A percentile compares a stretch with the other conserved stretches of the same genome.
These are phyloP conservation scores for Amesomyces nigricolor DNA, from an alignment of 2,329 filamentous ascomycete genomes.

Conservation along the genomic window DNA sequence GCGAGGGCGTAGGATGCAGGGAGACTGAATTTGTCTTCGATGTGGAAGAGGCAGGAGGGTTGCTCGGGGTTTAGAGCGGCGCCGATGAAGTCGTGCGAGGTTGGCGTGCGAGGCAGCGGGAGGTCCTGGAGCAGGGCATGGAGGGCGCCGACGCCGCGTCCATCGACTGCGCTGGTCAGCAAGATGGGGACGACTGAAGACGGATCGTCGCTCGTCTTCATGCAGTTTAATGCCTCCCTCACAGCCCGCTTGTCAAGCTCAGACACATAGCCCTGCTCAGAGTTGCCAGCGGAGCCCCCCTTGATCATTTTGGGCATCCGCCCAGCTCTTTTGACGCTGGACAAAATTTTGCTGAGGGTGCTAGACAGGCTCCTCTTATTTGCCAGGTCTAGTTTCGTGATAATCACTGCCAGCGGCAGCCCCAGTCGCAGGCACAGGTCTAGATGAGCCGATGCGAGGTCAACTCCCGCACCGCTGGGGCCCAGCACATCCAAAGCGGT, in stretches of 20 bases:
- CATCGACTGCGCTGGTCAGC: conserved; percentile 80
- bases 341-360: conserved; percentile 67
- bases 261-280: conserved; percentile 54
- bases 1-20: conserved; percentile 55
- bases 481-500: conserved; percentile 48
- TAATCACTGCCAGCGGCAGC: conserved; percentile 70
- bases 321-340: conserved; percentile 68
- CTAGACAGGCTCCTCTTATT: conserved; percentile 64
- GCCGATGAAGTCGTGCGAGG: conserved; percentile 50
- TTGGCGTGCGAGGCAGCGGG: conserved; percentile 58
- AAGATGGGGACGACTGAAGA: conserved; percentile 69
- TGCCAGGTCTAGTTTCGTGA: conserved; percentile 88
- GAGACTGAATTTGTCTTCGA: conserved; percentile 84
- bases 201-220: conserved; percentile 40
- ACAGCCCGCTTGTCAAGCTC: conserved; percentile 53
- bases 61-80: conserved; percentile 53
- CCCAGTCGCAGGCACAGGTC: conserved; percentile 77
- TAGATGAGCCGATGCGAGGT: conserved; percentile 73
- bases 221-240: conserved; percentile 46
- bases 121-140: conserved; percentile 76
- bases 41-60: conserved; percentile 68
- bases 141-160: conserved; percentile 71
- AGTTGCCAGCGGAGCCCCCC: conserved; percentile 42
- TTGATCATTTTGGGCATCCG: conserved; percentile 70
- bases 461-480: conserved; percentile 51